Evolutionary conservation across 768 basidiomycete genomes (phyloP), one percentile per base, ranked within the genome.

Genomic region (Boletus bicolor): DNA sequence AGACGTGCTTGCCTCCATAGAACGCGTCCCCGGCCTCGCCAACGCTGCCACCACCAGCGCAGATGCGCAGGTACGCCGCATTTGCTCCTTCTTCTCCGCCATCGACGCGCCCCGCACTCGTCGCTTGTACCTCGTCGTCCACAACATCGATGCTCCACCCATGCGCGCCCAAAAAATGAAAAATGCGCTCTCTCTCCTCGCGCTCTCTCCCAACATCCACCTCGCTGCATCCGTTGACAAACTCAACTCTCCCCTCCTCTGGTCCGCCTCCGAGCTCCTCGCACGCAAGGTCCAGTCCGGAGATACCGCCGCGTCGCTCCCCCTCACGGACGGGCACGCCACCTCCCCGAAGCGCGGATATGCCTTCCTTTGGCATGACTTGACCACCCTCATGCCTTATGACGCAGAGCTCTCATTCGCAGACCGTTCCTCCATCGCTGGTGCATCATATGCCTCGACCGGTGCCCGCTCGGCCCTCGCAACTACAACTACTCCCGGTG

Each of bases 141-240:
- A 98, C 77, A 95, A 91, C 73, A 85, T 98, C 70, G 95, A 98
- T 64, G 79, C 87, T 0, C 79, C 86, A 0, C 73, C 82, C 7
- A 74, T 97, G 26, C 88, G 92, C 38, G 70, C 78, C 1, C 63
- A 79, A 19, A 86, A 86, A 61, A 76, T 85, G 19, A 82, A 84
- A 64, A 77, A 87, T 1, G 77, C 81, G 39, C 79, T 98, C 37
- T 82, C 86, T 0, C 76, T 89, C 17, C 81, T 98, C 43, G 89
- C 89, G 0, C 79, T 84, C 21, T 83, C 81, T 49, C 84, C 87
- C 6, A 77, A 81, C 59, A 87, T 98, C 58, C 94, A 94, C 70
- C 68, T 98, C 60, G 76, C 85, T 46, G 89, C 89, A 1, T 92
- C 93, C 15, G 77, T 94, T 53, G 96, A 98, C 74, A 92, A 93